Evolutionary conservation across 805 yeast species (phyloP), one percentile per base, ranked within the genome.

Genomic region (Wickerhamiella musiphila): DNA sequence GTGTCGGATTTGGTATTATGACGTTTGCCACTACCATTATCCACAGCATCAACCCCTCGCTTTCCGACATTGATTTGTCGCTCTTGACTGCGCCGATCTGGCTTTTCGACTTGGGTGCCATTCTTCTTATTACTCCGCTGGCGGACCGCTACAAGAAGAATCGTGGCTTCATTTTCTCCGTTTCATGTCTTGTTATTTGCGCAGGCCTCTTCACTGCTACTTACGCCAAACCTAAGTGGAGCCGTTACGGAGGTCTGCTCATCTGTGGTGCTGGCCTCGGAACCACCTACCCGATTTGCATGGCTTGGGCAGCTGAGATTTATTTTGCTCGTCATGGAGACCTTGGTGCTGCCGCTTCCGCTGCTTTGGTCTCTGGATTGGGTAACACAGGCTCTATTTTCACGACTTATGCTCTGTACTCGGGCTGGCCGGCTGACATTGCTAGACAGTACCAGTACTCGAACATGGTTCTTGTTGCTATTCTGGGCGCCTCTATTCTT

Each of bases 241-340:
- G 67, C 35, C 66, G 69, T 44, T 81, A 78, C 50, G 92, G 70
- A 6, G 94, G 94, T 1, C 60, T 81, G 33, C 60, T 81, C 38
- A 71, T 81, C 47, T 72, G 79, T 5, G 94, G 94, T 0, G 77
- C 73, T 43, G 94, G 94, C 1, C 62, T 81, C 31, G 94, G 94
- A 8, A 90, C 93, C 14, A 81, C 94, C 0, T 92, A 79, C 10
- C 93, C 94, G 18, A 79, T 77, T 23, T 65, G 73, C 45, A 81
- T 81, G 93, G 68, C 93, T 1, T 69, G 78, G 76, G 55, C 83
- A 0, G 70, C 84, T 1, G 84, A 77, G 45, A 75, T 78, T 29
- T 75, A 79, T 58, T 66, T 65, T 5, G 62, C 66, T n/a, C 60
- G 66, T 29, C 74, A 81, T 47, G 92, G 92, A 17, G 90, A 79